Percentiles rank a stretch among this genome's conserved stretches.
phyloP scores from a whole-genome alignment of 306 rosid genomes.

The Pueraria montana region DNA sequence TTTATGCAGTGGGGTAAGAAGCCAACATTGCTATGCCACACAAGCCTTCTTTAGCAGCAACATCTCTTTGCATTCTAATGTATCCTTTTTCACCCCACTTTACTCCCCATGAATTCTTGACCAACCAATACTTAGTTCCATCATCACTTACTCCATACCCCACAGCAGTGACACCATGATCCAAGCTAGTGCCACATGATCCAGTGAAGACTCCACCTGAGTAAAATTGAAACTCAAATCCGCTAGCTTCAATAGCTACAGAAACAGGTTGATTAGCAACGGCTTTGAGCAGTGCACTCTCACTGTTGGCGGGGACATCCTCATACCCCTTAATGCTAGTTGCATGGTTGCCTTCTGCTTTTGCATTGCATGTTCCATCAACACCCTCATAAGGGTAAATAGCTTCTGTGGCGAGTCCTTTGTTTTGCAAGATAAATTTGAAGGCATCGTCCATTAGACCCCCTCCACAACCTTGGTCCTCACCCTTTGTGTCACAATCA shows the following conservation, averaged over 20 bases:
- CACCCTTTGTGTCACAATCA: conserved; percentile 54
- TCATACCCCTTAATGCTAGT: conserved; percentile 52
- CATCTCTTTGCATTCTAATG: conserved; percentile 49
- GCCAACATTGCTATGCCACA: conserved; percentile 55
- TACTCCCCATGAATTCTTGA: conserved; percentile 54
- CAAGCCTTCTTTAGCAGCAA: conserved; percentile 46
- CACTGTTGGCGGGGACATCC: conserved; percentile 52
- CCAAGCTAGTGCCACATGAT: conserved; percentile 45
- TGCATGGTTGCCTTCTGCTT: conserved; percentile 13
- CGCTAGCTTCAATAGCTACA: conserved; percentile 55
- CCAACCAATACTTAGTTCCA: conserved; percentile 49
- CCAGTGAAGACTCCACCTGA: conserved; percentile 50
- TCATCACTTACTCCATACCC: conserved; percentile 45
- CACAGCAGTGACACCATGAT: conserved; percentile 54
- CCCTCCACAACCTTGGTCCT: conserved; percentile 52
- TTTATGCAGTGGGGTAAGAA: conserved; percentile 51
- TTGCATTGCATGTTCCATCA: conserved; percentile 41
- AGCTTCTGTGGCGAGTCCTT: conserved; percentile 47
- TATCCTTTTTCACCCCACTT: conserved; percentile 57
- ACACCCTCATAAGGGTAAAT: conserved; percentile 45
- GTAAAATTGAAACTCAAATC: conserved; percentile 51
- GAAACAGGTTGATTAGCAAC: conserved; percentile 57
- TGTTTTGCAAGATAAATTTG: conserved; percentile 47
- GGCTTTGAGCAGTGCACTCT: conserved; percentile 47
- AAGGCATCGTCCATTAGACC: conserved; percentile 57